Evolutionary conservation across 2,329 filamentous ascomycete genomes (phyloP).

Genomic region (Fusarium decemcellulare): DNA sequence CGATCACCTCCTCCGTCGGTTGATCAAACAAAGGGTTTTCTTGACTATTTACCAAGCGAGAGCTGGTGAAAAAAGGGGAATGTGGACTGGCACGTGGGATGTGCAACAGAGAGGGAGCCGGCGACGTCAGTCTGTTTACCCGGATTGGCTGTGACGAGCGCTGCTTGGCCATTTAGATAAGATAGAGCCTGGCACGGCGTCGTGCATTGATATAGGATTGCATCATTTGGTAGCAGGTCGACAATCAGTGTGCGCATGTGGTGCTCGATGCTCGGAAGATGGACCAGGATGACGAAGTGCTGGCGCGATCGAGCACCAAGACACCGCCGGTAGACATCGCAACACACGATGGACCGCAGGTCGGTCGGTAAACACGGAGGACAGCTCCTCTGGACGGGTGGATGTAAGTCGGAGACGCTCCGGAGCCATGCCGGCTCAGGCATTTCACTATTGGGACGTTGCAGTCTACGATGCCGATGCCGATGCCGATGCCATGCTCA

Average conservation of each 20-base stretch:
- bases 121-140: slow-evolving; percentile 38
- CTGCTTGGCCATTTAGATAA: slow-evolving; percentile 11
- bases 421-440: neutral
- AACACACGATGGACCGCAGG: slow-evolving; percentile 21
- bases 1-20: slow-evolving; percentile 22
- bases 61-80: slow-evolving; percentile 1
- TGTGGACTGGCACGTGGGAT: slow-evolving; percentile 32
- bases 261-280: slow-evolving; percentile 2
- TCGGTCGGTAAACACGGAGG: neutral
- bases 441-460: neutral
- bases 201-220: slow-evolving; percentile 17
- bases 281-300: slow-evolving; percentile 18
- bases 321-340: neutral
- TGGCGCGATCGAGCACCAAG: slow-evolving; percentile 19
- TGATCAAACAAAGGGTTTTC: slow-evolving; percentile 28
- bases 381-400: neutral
- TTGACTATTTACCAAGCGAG: slow-evolving; percentile 3
- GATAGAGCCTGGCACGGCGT: slow-evolving; percentile 8
- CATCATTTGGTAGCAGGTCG: slow-evolving; percentile 26
- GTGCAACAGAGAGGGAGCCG: slow-evolving; percentile 16
- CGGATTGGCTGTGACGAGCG: slow-evolving; percentile 28
- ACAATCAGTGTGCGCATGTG: neutral
- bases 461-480: slow-evolving; percentile 26
- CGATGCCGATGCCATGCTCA: slow-evolving; percentile 16
- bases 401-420: slow-evolving; percentile 22